Base-by-base conservation (phyloP, 148 eudicot genomes). In the Suaeda aralocaspica region DNA sequence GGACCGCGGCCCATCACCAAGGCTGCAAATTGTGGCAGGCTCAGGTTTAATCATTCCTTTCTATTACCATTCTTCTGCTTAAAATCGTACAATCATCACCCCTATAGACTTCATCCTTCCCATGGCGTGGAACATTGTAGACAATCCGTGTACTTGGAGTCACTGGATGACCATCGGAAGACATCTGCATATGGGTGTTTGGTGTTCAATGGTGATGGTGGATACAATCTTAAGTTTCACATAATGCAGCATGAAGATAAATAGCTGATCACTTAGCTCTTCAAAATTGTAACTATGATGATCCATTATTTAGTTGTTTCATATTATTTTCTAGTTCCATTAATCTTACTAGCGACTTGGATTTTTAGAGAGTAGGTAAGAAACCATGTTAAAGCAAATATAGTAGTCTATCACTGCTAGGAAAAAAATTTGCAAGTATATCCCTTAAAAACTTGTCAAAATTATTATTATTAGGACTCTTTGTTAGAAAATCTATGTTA, bases 401-500 rank as follows among this genome's bases (percentile, higher is more conserved):
- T 77, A 0, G 85, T 82, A 9, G 88, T 80, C 56, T 82, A 85
- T 11, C 82, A 65, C 87, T 1, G 84, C 87, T 41, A 76, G 25
- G 2, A 79, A 22, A 8, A n/a, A 70, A 70, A 14, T 45, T 71
- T 41, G 79, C 56, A 4, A 81, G 29, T 2, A 66, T 81, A 19
- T 79, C 78, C 41, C 67, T 67, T 46, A 76, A 57, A 61, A 72
- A 68, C 21, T 56, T 56, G 22, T 42, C 46, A 9, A 3, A 24
- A 0, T 2, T 4, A 16, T 18, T 19, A 2, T 22, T 4, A 49
- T 18, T 49, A 14, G 1, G 24, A 18, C 7, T 49, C 33, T n/a
- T 22, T 2, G 28, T n/a, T n/a, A n/a, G n/a, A n/a, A n/a, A n/a
- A n/a, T n/a, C n/a, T n/a, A n/a, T 1, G 25, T 6, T 21, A 13